Evolutionary conservation across 768 basidiomycete species (phyloP), one percentile per base, ranked within the genome.

Genomic region (Holtermanniella nyarrowii): DNA sequence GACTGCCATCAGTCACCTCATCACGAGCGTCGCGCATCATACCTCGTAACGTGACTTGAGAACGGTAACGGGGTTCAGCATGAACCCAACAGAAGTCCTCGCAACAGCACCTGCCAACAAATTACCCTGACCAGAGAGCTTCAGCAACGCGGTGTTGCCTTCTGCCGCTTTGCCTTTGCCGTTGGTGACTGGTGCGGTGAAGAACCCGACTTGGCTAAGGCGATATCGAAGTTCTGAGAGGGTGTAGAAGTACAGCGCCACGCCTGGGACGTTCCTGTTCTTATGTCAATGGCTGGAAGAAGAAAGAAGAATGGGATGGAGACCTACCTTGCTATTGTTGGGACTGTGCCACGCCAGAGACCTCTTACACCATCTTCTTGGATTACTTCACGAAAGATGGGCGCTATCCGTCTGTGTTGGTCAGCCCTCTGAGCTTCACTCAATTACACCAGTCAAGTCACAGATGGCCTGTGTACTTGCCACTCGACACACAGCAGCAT

Each of bases 1-100:
- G n/a, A 26, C 21, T 12, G 26, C 41, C 27, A 43, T 37, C 7
- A 7, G 31, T 16, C 7, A 22, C 11, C 24, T 11, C 39, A 47
- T 23, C 45, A 16, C 42, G 21, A 46, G 3, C 22, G 10, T 18
- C 20, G 13, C 22, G 41, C 27, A 63, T 78, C 40, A 27, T 21
- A 84, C 90, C 80, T 96, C 91, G 58, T 83, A 91, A 20, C 90
- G 81, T 21, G 88, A 86, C 73, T 96, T 96, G 43, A 95, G 73
- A 16, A 96, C 82, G 3, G 91, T 84, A 59, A 95, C 82, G 0
- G 91, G 91, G 66, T 91, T 96, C 54, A 96, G 65, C 1, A 89
- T 52, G 61, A 91, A 80, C 1, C 91, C 90, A 1, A 93, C 84
- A 0, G 73, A 76, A 11, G 88, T 80, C 54, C 91, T 80, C 0